Base-by-base conservation (phyloP, 208 protist genomes). In the Wallacemonas sp. region DNA sequence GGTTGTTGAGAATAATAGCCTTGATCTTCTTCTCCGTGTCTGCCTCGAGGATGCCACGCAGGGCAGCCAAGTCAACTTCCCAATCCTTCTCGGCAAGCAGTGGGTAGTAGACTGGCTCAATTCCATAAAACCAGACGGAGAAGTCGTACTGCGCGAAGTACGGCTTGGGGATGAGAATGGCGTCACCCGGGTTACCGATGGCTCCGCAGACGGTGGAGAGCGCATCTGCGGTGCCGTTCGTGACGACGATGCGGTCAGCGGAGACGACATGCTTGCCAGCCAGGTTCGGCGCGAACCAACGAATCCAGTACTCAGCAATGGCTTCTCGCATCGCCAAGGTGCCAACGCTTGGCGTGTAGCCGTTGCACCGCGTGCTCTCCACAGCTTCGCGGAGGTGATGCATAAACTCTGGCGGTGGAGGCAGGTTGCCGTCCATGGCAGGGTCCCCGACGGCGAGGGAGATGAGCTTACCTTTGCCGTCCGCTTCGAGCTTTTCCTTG, bases 1-100 rank as follows among this genome's bases (percentile, higher is more conserved):
- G 95, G 75, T 98, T 98, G 46, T 85, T 97, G 21, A 98, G 68
- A 11, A 98, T 21, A 26, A 98, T 94, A 11, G 73, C 88, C 59
- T 69, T 80, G 12, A 92, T 97, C 6, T 75, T 80, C 4, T 55
- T 53, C 31, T 62, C 49, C 28, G 22, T 59, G 27, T 54, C 27
- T 2, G 19, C 42, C 54, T 96, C 82, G 6, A 97, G 84, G 14
- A 93, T 42, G 19, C 66, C 64, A 45, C 70, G 74, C 5, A 97
- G 19, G 24, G 80, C 68, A 1, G 66, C 77, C 5, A 98, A 62
- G 65, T 97, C 85, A 17, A 86, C 65, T 61, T 97, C 84, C 91
- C 93, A 98, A 56, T 82, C 67, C 26, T 81, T 86, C 4, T 94
- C 73, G n/a, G 81, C 66, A 26, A 84, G 17, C 12, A 89, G 73